Conservation (phyloP, 2,329 filamentous ascomycete genomes). For the Fusarium dimerum region DNA sequence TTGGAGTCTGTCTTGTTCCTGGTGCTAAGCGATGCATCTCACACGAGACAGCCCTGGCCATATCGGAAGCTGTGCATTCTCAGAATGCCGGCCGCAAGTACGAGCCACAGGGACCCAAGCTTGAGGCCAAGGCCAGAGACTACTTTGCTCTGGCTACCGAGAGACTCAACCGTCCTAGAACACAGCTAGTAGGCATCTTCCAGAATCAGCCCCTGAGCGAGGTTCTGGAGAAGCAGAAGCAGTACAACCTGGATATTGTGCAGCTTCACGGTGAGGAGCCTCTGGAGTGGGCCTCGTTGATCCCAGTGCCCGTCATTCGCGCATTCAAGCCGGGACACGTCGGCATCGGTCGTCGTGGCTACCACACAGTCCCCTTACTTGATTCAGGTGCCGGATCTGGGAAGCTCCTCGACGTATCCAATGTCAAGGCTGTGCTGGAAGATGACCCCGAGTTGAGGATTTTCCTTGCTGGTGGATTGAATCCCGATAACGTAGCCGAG, state of each 20-base stretch:
- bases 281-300: conserved; percentile 83
- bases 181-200: conserved; percentile 91
- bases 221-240: conserved; percentile 74
- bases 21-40: conserved; percentile 78
- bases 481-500: conserved; percentile 73
- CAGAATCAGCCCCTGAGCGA: conserved; percentile 85
- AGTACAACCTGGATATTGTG: conserved; percentile 80
- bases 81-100: conserved; percentile 53
- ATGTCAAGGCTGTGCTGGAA: conserved; percentile 66
- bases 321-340: conserved; percentile 77
- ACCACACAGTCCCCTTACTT: conserved; percentile 79
- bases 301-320: conserved; percentile 88
- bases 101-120: conserved; percentile 26
- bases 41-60: conserved; percentile 75
- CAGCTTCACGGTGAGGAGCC: conserved; percentile 93
- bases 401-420: conserved; percentile 69
- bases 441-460: conserved; percentile 71
- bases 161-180: conserved; percentile 56
- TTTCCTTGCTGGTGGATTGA: conserved; percentile 82
- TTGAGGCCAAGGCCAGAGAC: conserved; percentile 51
- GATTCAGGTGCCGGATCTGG: conserved; percentile 88
- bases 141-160: conserved; percentile 66
- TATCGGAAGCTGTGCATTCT: conserved; percentile 76
- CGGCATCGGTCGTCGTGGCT: conserved; percentile 74
- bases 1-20: conserved; percentile 89